Percentiles rank a stretch among this genome's conserved stretches.
Conservation (phyloP, 225 moss, liverwort and hornwort species). For the Straminergon stramineum region DNA sequence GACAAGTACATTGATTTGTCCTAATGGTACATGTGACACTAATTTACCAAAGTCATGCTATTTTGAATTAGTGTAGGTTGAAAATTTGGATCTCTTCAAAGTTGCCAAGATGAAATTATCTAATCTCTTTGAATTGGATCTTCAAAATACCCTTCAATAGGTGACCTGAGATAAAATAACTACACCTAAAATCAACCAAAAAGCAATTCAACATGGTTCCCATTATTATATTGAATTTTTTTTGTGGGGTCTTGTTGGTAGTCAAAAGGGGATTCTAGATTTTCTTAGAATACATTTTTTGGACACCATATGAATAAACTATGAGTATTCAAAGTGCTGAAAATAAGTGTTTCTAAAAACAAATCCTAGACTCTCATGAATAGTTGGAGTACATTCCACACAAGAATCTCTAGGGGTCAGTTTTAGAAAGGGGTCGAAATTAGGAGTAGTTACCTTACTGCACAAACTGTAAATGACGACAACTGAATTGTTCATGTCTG, state of each 20-base stretch:
- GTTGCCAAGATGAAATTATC: too few species aligned
- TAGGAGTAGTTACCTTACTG: neutral
- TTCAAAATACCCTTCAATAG: too few species aligned
- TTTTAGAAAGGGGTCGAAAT: neutral
- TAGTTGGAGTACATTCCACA: neutral
- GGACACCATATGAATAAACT: neutral
- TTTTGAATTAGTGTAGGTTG: neutral
- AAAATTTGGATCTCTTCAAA: neutral
- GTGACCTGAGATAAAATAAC: neutral
- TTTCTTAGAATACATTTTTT: neutral
- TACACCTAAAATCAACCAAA: neutral
- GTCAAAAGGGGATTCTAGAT: neutral
- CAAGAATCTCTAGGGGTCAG: too few species aligned
- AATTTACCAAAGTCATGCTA: neutral
- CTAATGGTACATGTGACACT: accelerated
- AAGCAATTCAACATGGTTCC: neutral
- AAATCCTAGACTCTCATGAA: neutral
- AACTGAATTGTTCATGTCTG: too few species aligned
- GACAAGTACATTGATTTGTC: neutral
- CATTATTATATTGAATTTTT: too few species aligned
- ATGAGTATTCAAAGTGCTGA: neutral
- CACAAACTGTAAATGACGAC: too few species aligned
- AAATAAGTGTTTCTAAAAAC: neutral
- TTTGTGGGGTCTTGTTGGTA: neutral
- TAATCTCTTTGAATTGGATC: neutral